Conservation (phyloP, 352 stramenopile species). For the Phytophthora macrochlamydospora region DNA sequence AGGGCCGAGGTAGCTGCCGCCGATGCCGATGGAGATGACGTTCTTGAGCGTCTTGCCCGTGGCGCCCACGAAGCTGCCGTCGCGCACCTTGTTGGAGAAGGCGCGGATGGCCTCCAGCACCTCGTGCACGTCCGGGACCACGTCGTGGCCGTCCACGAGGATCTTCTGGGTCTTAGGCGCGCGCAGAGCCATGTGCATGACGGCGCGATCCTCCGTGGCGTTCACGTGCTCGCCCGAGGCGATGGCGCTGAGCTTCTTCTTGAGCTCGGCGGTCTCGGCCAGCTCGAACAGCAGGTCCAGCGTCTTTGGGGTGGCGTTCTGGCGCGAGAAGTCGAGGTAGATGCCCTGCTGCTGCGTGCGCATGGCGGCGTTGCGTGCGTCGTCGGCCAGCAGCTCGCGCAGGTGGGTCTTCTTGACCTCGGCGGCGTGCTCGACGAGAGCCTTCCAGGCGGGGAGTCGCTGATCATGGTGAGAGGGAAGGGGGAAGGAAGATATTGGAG, state of each 20-base stretch:
- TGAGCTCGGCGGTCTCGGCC: constrained; percentile 87
- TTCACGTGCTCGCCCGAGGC: constrained; percentile 95
- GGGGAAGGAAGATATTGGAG: constrained; percentile 1
- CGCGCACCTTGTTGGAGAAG: constrained; percentile 93
- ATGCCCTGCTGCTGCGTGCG: constrained; percentile 93
- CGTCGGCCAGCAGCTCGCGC: constrained; percentile 89
- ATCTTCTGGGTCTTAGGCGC: constrained; percentile 84
- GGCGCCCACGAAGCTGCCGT: constrained; percentile 83
- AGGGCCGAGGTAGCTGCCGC: constrained; percentile 95
- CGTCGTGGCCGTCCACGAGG: constrained; percentile 94
- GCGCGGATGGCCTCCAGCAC: constrained; percentile 95
- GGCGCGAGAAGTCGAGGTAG: constrained; percentile 95
- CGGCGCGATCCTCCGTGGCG: constrained; percentile 94
- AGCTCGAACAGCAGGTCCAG: constrained; percentile 93
- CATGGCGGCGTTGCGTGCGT: constrained; percentile 88
- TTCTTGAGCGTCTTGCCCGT: constrained; percentile 96
- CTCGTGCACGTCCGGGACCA: constrained; percentile 95
- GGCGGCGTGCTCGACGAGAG: constrained; percentile 70
- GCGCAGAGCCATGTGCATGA: constrained; percentile 96
- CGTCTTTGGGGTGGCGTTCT: constrained; percentile 90
- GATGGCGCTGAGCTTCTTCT: constrained; percentile 91
- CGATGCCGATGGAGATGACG: constrained; percentile 97
- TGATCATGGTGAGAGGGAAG: constrained; percentile 55
- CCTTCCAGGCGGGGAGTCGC: constrained; percentile 77
- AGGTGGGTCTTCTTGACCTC: constrained; percentile 91